phyloP scores from a whole-genome alignment of 148 eudicot species.

The Rheum nobile region DNA sequence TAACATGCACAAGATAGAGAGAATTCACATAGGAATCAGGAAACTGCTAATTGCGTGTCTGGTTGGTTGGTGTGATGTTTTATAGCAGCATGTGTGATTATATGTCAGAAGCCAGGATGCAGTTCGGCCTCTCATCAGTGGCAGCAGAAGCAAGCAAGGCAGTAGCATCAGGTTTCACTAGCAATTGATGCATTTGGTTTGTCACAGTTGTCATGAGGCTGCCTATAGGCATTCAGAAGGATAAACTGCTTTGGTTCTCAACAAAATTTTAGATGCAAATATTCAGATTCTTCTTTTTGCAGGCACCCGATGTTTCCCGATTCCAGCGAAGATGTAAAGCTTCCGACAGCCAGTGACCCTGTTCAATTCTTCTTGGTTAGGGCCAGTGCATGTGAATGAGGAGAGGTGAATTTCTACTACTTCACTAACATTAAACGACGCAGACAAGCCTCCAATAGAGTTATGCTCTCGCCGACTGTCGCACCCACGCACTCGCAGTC shows the following conservation, averaged over 20 bases:
- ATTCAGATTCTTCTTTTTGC: neutral
- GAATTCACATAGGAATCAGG: neutral
- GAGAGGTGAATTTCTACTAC: too few relatives aligned
- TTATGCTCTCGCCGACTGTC: too few relatives aligned
- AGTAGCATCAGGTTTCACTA: conserved; percentile 29
- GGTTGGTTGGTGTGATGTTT: neutral
- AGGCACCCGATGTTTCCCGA: conserved; percentile 26
- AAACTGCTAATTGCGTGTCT: neutral
- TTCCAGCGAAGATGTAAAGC: too few relatives aligned
- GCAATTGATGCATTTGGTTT: conserved; percentile 42
- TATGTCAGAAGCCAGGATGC: too few relatives aligned
- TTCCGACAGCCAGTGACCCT: too few relatives aligned
- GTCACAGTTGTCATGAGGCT: conserved; percentile 17
- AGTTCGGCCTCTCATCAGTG: conserved; percentile 23
- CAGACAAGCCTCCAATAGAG: too few relatives aligned
- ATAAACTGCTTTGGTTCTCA: neutral
- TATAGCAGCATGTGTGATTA: neutral
- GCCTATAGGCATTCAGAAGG: neutral
- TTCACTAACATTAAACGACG: too few relatives aligned
- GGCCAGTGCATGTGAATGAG: too few relatives aligned
- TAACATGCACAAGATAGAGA: conserved; percentile 5
- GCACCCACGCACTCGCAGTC: too few relatives aligned
- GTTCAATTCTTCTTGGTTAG: too few relatives aligned
- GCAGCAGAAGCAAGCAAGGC: conserved; percentile 42
- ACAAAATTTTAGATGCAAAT: neutral